These are phyloP conservation scores for Cajanus cajan DNA, from an alignment of 306 rosid species.

Conservation along the genomic window DNA sequence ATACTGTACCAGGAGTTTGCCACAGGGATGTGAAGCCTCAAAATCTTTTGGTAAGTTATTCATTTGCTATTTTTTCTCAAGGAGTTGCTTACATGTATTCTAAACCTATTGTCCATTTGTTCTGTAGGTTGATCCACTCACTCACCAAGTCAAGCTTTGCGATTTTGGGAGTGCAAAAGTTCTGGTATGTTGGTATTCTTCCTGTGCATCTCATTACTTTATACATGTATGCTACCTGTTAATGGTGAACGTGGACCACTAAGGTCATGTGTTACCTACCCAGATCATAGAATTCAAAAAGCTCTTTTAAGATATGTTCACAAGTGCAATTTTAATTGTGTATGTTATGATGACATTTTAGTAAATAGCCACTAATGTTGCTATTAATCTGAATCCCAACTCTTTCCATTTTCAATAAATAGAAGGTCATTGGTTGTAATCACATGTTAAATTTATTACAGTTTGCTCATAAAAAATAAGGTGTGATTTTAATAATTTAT, in stretches of 20 bases:
- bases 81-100: neutral
- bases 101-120: slow-evolving; percentile 14
- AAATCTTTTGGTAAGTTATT: slow-evolving; percentile 74
- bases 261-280: neutral
- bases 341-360: slow-evolving; percentile 1
- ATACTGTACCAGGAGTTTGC: slow-evolving; percentile 84
- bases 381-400: neutral
- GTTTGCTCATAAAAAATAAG: neutral
- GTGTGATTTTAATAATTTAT: slow-evolving; percentile 3
- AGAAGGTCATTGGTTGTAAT: slow-evolving; percentile 1
- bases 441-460: slow-evolving; percentile 17
- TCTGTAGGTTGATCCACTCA: slow-evolving; percentile 80
- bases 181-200: slow-evolving; percentile 55
- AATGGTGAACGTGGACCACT: neutral
- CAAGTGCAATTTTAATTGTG: neutral
- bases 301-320: slow-evolving; percentile 18
- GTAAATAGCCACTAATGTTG: neutral
- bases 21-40: slow-evolving; percentile 96
- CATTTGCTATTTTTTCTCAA: slow-evolving; percentile 5
- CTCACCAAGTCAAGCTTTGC: slow-evolving; percentile 94
- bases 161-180: slow-evolving; percentile 98
- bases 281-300: neutral
- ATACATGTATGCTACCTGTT: neutral
- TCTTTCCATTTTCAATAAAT: neutral
- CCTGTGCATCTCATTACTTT: slow-evolving; percentile 1